Percentiles rank a stretch among this genome's conserved stretches.
Conservation (phyloP, 2,329 filamentous ascomycete genomes). For the Phyllosticta citrichinensis region DNA sequence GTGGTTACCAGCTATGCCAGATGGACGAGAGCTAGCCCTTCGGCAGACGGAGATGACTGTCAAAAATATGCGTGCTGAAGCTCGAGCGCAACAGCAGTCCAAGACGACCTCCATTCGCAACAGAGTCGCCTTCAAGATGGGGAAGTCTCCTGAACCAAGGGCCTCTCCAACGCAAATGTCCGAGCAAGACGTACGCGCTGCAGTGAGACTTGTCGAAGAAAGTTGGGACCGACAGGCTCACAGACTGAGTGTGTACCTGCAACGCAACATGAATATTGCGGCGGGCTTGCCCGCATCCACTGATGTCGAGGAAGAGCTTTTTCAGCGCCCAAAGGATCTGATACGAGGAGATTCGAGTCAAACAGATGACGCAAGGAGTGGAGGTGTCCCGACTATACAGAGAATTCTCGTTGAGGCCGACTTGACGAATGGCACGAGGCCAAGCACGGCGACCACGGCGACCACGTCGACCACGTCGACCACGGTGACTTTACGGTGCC, state of each 20-base stretch:
- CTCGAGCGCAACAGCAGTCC: conserved; percentile 18
- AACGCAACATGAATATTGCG: conserved; percentile 37
- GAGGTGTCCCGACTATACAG: background rate
- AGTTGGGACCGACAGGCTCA: conserved; percentile 41
- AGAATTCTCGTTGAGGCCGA: conserved; percentile 1
- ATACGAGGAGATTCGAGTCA: conserved; percentile 26
- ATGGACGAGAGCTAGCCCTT: conserved; percentile 51
- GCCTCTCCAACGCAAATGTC: conserved; percentile 23
- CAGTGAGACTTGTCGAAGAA: conserved; percentile 37
- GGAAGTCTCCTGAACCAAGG: conserved; percentile 19
- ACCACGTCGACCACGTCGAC: conserved; percentile 1
- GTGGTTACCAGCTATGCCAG: conserved; percentile 52
- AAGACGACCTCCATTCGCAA: conserved; percentile 25
- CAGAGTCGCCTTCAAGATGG: conserved; percentile 24
- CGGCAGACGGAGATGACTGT: conserved; percentile 49
- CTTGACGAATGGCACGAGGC: background rate
- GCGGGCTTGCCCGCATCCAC: conserved; percentile 33
- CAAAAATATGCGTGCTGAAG: conserved; percentile 38
- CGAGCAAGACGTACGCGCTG: conserved; percentile 41
- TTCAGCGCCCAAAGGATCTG: conserved; percentile 33
- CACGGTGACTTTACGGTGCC: background rate
- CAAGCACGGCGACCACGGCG: background rate
- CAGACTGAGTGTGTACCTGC: conserved; percentile 36
- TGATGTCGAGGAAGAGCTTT: conserved; percentile 37
- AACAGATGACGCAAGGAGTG: conserved; percentile 24